A percentile compares a stretch with the other conserved stretches of the same genome.
phyloP scores from a whole-genome alignment of 2,329 filamentous ascomycete species.

The Fusarium sp. region DNA sequence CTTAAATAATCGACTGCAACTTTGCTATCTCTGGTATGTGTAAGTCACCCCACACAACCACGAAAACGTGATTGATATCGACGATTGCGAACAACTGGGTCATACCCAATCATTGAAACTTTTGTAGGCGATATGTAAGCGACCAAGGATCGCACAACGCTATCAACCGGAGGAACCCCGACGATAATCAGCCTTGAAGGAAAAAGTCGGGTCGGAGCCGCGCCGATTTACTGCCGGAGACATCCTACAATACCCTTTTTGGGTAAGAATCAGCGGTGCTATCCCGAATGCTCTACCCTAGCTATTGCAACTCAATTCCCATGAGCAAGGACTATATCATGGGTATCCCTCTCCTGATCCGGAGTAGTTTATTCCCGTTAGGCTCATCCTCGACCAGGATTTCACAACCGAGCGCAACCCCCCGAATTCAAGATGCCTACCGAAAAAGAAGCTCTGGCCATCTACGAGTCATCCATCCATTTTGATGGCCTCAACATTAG shows the following conservation, averaged over 20 bases:
- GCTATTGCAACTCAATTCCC: not conserved
- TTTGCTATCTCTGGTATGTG: not conserved
- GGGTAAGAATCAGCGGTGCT: not conserved
- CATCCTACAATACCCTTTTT: no score
- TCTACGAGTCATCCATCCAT: constrained; percentile 52
- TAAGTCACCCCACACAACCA: not conserved
- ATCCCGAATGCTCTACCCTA: not conserved
- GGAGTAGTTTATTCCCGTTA: not conserved
- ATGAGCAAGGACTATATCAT: not conserved
- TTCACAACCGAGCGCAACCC: not conserved
- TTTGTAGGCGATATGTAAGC: not conserved
- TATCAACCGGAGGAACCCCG: not conserved
- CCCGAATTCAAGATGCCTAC: constrained; percentile 46
- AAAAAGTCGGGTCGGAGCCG: not conserved
- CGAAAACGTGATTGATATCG: constrained; percentile 1
- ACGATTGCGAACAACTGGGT: constrained; percentile 1
- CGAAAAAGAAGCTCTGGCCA: constrained; percentile 50
- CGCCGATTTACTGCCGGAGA: not conserved
- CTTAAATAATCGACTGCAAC: not conserved
- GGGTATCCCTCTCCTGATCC: not conserved
- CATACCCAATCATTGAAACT: constrained; percentile 1
- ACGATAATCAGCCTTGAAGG: not conserved
- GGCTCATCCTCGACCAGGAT: not conserved
- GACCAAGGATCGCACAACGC: not conserved
- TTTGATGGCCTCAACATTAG: constrained; percentile 56